These are phyloP conservation scores for Teratosphaeria zuluensis DNA, from an alignment of 2,329 filamentous ascomycete species.

Conservation along the genomic window DNA sequence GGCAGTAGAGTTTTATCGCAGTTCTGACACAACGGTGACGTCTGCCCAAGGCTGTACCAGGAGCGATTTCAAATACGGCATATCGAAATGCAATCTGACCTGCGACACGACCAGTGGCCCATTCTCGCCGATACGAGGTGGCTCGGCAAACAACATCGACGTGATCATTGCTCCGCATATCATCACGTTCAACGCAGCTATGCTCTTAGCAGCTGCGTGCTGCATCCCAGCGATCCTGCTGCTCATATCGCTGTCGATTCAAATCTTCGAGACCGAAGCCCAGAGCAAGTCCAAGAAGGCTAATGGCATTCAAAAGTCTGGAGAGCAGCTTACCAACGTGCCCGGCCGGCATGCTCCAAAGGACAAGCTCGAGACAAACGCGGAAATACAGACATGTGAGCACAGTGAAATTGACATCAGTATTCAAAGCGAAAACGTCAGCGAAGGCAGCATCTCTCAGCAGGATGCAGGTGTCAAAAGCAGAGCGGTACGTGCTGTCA, in stretches of 20 bases:
- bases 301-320: constrained; percentile 5
- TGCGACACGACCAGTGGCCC: constrained; percentile 42
- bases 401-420: background rate
- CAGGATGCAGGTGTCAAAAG: background rate
- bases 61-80: constrained; percentile 36
- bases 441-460: background rate
- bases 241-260: constrained; percentile 53
- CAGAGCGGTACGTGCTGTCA: background rate
- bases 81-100: constrained; percentile 35
- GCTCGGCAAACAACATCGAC: constrained; percentile 51
- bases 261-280: constrained; percentile 51
- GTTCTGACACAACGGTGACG: constrained; percentile 10
- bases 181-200: constrained; percentile 50
- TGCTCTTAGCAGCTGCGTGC: constrained; percentile 53
- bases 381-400: background rate
- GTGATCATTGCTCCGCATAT: constrained; percentile 49
- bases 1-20: constrained; percentile 55
- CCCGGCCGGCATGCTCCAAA: background rate
- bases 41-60: background rate
- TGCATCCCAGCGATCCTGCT: constrained; percentile 56
- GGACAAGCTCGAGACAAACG: background rate
- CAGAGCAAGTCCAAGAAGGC: constrained; percentile 26
- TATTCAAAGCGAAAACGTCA: background rate
- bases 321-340: background rate
- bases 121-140: constrained; percentile 45